Evolutionary conservation across 1,139 yeast species (phyloP), one percentile per base, ranked within the genome.

Genomic region (Blastobotrys apis): DNA sequence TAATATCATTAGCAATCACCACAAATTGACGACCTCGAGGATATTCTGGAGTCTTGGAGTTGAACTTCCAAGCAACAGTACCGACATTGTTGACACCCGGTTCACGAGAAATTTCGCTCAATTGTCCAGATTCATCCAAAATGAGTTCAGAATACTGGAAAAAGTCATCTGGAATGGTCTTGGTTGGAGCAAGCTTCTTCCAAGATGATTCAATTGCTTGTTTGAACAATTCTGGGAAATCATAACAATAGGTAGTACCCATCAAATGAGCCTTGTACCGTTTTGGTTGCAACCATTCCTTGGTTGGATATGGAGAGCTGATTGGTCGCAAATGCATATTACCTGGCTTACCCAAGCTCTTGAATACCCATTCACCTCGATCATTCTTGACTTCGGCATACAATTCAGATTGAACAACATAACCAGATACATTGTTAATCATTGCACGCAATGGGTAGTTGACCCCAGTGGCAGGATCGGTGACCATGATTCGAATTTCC

Each of bases 201-300:
- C 98, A 92, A 66, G 81, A 83, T 26, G 92, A 75, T 49, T 78
- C 68, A 40, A 86, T 77, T 30, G 96, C 95, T 73, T 92, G 97
- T 60, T 94, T 87, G 84, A 94, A 92, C 61, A 92, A 73, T 65
- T 92, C 98, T 43, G 98, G 98, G 92, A 92, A 94, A 68, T 92
- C 98, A 64, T 94, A 94, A 41, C 87, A 96, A 63, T 87, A 92
- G 20, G 98, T 90, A 15, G 98, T 92, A 53, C 98, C 98, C 92
- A 92, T 85, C 62, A 87, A 78, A 69, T 92, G 97, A 39, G 98
- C 98, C 73, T 84, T 86, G 74, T 94, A 94, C 72, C 98, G 88
- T 71, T 92, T 92, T 59, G 97, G 97, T 73, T 92, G 98, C 61
- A 92, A 77, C 71, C 95, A 90, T 71, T 92, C 98, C 74, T 92